A percentile compares a stretch with the other conserved stretches of the same genome.
These are phyloP conservation scores for Didymella exigua DNA, from an alignment of 2,329 filamentous ascomycete genomes.

Conservation along the genomic window DNA sequence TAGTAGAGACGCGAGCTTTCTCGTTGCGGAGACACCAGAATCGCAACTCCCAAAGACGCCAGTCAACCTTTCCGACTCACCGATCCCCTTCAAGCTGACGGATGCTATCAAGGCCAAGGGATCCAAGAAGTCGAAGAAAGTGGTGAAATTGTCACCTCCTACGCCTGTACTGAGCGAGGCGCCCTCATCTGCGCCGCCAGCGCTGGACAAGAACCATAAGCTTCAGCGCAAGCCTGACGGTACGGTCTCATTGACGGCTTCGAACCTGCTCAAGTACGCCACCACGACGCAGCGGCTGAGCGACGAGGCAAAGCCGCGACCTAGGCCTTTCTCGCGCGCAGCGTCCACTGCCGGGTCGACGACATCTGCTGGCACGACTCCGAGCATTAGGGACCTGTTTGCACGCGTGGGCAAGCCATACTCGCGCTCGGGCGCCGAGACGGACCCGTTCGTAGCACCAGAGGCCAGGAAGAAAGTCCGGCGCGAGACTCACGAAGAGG, in stretches of 20 bases:
- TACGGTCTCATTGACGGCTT: conserved; percentile 17
- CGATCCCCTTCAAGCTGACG: conserved; percentile 22
- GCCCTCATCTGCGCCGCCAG: not conserved
- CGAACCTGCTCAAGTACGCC: conserved; percentile 25
- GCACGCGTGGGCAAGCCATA: conserved; percentile 29
- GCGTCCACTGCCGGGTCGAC: conserved; percentile 18
- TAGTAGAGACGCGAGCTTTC: conserved; percentile 6
- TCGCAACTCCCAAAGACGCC: conserved; percentile 12
- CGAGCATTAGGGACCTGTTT: conserved; percentile 33
- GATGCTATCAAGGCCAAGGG: not conserved
- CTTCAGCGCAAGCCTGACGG: conserved; percentile 4
- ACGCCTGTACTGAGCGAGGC: not conserved
- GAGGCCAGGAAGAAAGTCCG: conserved; percentile 7
- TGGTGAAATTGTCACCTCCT: not conserved
- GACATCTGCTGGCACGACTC: conserved; percentile 22
- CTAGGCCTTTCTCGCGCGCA: conserved; percentile 20
- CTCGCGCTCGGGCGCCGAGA: conserved; percentile 17
- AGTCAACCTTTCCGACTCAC: conserved; percentile 5
- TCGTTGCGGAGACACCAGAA: conserved; percentile 23
- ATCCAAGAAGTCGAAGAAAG: conserved; percentile 5
- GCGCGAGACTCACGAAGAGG: conserved; percentile 26
- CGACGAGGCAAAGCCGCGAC: conserved; percentile 9
- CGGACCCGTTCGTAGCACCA: conserved; percentile 22
- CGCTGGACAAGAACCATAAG: not conserved
- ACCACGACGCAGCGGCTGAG: conserved; percentile 17